phyloP scores from a whole-genome alignment of 345 rosid species.

The Citrus trifoliata region DNA sequence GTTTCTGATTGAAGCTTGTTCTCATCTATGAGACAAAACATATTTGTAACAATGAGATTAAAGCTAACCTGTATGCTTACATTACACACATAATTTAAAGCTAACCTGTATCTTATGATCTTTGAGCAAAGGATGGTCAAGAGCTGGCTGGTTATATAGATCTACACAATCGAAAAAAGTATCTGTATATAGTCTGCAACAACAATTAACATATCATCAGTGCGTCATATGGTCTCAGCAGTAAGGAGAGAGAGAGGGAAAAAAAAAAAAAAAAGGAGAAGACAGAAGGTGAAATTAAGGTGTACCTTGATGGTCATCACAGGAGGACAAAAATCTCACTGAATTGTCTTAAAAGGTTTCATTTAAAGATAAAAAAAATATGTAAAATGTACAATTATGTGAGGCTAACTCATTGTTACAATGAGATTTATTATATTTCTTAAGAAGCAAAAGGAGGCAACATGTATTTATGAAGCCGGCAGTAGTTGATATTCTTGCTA shows the following conservation, averaged over 20 bases:
- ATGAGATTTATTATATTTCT: neutral
- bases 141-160: constrained; percentile 11
- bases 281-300: too few relatives aligned
- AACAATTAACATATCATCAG: neutral
- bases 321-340: neutral
- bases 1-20: constrained; percentile 5
- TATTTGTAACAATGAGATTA: neutral
- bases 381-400: neutral
- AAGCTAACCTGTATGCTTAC: neutral
- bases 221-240: too few relatives aligned
- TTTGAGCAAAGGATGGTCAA: constrained; percentile 15
- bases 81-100: neutral
- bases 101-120: constrained; percentile 19
- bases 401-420: neutral
- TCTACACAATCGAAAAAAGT: neutral
- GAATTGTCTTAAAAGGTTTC: neutral
- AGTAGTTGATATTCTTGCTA: neutral
- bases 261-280: neutral
- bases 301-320: neutral
- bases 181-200: neutral
- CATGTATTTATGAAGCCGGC: neutral
- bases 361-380: neutral
- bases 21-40: constrained; percentile 9
- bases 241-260: too few relatives aligned
- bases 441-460: neutral